Conservation (phyloP, 352 stramenopile genomes). For the Phytophthora hybrid region DNA sequence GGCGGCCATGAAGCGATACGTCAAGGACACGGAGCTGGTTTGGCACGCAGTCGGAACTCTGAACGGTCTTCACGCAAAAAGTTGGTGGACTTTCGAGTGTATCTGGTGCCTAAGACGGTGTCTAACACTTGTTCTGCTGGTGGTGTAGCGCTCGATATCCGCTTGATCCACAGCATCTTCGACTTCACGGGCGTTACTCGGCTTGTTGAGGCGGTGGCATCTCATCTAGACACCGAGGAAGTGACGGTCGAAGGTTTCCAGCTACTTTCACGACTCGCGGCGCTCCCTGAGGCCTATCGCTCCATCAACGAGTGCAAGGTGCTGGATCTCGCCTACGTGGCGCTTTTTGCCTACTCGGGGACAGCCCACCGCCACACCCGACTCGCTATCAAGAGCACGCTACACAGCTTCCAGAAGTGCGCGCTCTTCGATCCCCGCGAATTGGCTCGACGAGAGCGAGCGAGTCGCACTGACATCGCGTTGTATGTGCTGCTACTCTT, state of each 20-base stretch:
- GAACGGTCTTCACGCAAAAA: constrained; percentile 69
- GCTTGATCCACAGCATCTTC: constrained; percentile 57
- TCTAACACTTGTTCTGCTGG: background rate
- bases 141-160: constrained; percentile 51
- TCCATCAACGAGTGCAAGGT: constrained; percentile 72
- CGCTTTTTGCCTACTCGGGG: constrained; percentile 72
- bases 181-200: constrained; percentile 63
- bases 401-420: constrained; percentile 78
- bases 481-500: constrained; percentile 60
- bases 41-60: constrained; percentile 80
- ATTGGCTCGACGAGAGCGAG: constrained; percentile 51
- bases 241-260: constrained; percentile 81
- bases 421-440: constrained; percentile 66
- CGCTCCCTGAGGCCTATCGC: constrained; percentile 51
- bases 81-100: constrained; percentile 35
- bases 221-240: constrained; percentile 77
- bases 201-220: constrained; percentile 72
- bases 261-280: constrained; percentile 61
- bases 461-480: constrained; percentile 48
- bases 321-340: constrained; percentile 76
- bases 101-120: background rate
- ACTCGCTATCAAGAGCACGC: constrained; percentile 64
- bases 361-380: constrained; percentile 71
- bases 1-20: constrained; percentile 56
- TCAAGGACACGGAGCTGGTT: constrained; percentile 71